Conservation (phyloP, 164 flowering plant species). For the Chimonanthus praecox region DNA sequence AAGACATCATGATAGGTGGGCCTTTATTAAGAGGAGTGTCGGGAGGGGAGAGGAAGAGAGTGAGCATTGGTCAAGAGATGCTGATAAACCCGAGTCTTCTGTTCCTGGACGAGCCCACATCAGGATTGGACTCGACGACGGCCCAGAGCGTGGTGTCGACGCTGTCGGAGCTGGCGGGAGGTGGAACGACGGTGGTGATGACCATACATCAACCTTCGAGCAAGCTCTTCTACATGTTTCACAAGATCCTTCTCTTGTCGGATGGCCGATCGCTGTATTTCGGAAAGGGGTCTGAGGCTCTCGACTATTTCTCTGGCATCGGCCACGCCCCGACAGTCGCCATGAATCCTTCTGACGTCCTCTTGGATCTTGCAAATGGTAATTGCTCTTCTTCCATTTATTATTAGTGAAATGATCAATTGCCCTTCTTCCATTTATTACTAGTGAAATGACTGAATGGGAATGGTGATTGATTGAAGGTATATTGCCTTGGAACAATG, state of each 20-base stretch:
- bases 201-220: constrained; percentile 88
- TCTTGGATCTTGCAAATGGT: constrained; percentile 86
- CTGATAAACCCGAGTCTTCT: constrained; percentile 66
- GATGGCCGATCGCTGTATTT: constrained; percentile 63
- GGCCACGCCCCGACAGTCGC: constrained; percentile 50
- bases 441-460: neutral
- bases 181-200: constrained; percentile 59
- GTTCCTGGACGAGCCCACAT: constrained; percentile 79
- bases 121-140: constrained; percentile 74
- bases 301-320: constrained; percentile 57
- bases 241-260: constrained; percentile 57
- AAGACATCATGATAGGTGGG: constrained; percentile 42
- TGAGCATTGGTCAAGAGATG: constrained; percentile 70
- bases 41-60: constrained; percentile 35
- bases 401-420: too few relatives aligned
- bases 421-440: neutral
- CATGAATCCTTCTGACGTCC: constrained; percentile 78
- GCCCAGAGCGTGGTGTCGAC: constrained; percentile 62
- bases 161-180: constrained; percentile 44
- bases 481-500: neutral
- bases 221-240: constrained; percentile 64
- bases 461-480: constrained; percentile 4
- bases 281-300: constrained; percentile 49
- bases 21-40: constrained; percentile 23
- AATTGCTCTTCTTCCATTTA: constrained; percentile 8